These are phyloP conservation scores for Entomortierella lignicola DNA, from an alignment of 192 early-diverging fungal species.

Conservation along the genomic window DNA sequence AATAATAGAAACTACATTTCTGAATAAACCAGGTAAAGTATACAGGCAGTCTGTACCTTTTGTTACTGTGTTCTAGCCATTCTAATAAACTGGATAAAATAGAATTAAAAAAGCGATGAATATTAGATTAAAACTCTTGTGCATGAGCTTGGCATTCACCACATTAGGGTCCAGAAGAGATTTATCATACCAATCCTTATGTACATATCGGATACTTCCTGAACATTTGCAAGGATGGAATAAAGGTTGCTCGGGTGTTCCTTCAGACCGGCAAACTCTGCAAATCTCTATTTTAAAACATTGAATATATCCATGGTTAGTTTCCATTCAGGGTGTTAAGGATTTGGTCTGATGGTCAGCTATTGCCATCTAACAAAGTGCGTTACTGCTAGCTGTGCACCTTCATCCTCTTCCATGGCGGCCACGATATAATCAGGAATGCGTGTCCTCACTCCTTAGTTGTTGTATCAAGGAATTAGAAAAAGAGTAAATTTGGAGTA, in stretches of 20 bases:
- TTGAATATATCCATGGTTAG: neutral
- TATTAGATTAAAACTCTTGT: too few relatives aligned
- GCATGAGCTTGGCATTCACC: too few relatives aligned
- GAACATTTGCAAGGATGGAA: conserved; percentile 97
- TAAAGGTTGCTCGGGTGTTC: conserved; percentile 83
- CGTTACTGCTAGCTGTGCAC: conserved; percentile 5
- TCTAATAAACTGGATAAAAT: conserved; percentile 70
- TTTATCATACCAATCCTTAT: conserved; percentile 81
- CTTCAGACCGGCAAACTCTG: conserved; percentile 84
- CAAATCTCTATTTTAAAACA: conserved; percentile 67
- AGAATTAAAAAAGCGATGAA: neutral
- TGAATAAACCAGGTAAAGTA: too few relatives aligned
- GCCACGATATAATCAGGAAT: conserved; percentile 2
- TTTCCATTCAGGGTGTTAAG: neutral
- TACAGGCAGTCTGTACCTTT: conserved; percentile 62
- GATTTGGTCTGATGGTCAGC: neutral
- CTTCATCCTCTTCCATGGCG: conserved; percentile 39
- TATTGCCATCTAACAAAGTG: neutral
- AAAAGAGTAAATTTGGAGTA: neutral
- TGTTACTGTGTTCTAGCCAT: conserved; percentile 87
- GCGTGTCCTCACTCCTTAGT: neutral
- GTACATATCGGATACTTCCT: conserved; percentile 95
- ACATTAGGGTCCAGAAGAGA: too few relatives aligned
- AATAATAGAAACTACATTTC: too few relatives aligned
- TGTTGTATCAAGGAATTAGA: neutral